Base-by-base conservation (phyloP, 129 eudicot genomes). In the Artemisia annua region DNA sequence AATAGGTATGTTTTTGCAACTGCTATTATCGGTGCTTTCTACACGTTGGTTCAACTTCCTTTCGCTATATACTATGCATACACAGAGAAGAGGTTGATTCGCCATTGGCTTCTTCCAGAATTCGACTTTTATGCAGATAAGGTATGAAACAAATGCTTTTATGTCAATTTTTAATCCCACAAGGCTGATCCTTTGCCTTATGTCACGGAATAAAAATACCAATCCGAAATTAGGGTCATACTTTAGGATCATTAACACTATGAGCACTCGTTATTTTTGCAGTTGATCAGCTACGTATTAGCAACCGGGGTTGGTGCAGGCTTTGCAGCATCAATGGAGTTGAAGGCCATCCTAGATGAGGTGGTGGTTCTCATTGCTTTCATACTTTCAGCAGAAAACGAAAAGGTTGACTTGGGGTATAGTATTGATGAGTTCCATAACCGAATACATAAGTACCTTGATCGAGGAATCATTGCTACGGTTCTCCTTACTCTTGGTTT, bases 281-380 rank as follows among this genome's bases (percentile, higher is more conserved):
- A 77, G 79, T 78, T 83, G 69, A 19, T 80, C 2, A 75, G 83
- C 62, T 79, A 77, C 17, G 26, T 83, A 11, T 70, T 86, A 58
- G 90, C 90, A 77, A 69, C 67, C 5, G 90, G 82, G 44, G 74
- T 75, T 66, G 90, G 87, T 10, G 87, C 84, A 17, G 85, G 90
- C 26, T 69, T 82, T 66, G 87, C 83, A 3, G 82, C 75, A 56
- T 76, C 81, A 11, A 22, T 60, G 13, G 90, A 86, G 71, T 66
- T 83, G 1, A 83, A 74, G 63, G 62, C 30, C 18, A 0, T 35
- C 0, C 4, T 55, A 9, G 46, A 80, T 2, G 28, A 4, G n/a
- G 1, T 65, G 9, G 50, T 57, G 39, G 70, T 15, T 69, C n/a
- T 71, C 22, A 2, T 75, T 16, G 53, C 58, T 3, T 60, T 26